phyloP scores from a whole-genome alignment of 352 stramenopile species.

The Phytophthora constricta region DNA sequence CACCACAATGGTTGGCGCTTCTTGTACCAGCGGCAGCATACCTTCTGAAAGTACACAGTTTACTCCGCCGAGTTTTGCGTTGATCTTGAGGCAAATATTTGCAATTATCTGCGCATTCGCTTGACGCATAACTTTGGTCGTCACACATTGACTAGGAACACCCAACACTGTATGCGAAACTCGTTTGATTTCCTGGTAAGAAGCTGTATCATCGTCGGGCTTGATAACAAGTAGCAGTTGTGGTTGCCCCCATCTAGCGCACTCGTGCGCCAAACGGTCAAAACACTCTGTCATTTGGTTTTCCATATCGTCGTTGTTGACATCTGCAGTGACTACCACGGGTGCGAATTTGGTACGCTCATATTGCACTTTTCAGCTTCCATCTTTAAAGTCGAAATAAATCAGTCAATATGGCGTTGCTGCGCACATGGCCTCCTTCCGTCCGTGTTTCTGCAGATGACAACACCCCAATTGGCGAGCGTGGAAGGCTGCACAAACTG shows the following conservation, averaged over 20 bases:
- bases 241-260: neutral
- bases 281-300: constrained; percentile 47
- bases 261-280: constrained; percentile 26
- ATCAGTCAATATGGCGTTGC: neutral
- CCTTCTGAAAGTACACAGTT: constrained; percentile 42
- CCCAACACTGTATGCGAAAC: constrained; percentile 49
- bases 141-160: constrained; percentile 60
- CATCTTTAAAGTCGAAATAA: constrained; percentile 20
- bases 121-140: constrained; percentile 34
- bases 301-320: constrained; percentile 32
- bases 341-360: constrained; percentile 1
- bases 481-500: constrained; percentile 40
- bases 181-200: constrained; percentile 57
- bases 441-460: constrained; percentile 26
- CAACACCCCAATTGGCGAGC: constrained; percentile 46
- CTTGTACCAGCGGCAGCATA: constrained; percentile 33
- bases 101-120: constrained; percentile 41
- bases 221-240: constrained; percentile 48
- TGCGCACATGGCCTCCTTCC: constrained; percentile 13
- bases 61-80: constrained; percentile 56
- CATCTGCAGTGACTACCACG: constrained; percentile 29
- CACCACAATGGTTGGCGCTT: constrained; percentile 58
- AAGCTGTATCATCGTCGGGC: constrained; percentile 12
- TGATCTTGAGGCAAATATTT: constrained; percentile 62
- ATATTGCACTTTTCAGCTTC: constrained; percentile 27